Evolutionary conservation across 192 early-diverging fungal genomes (phyloP), one percentile per base, ranked within the genome.

Genomic region (Podila verticillata): DNA sequence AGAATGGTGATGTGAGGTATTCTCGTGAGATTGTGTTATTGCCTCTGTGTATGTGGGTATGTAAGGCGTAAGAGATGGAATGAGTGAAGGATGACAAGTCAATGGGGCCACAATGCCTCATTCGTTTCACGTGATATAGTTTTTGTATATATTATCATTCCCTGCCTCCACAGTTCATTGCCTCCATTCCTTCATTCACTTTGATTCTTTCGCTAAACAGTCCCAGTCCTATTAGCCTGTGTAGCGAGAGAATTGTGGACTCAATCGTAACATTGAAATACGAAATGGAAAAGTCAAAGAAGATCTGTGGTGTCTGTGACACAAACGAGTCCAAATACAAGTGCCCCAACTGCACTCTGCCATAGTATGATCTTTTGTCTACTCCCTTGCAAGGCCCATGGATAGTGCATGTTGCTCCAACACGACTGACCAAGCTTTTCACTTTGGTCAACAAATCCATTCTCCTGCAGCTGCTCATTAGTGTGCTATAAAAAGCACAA

Each of bases 401-500:
- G 20, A 26, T 54, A 2, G 51, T 54, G 22, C 51, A 54, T 24
- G 22, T 15, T 12, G 12, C 13, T 22, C 48, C 59, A 28, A 32
- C 6, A 44, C 0, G 29, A 17, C 13, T 31, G 4, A 32, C 22
- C 13, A 6, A 28, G 8, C 58, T 31, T 60, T 7, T 48, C 19
- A 60, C 6, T 17, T 32, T 35, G 10, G 2, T 30, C 36, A 22
- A 51, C 44, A 32, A 13, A n/a, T 4, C 39, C 24, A 54, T 17
- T 54, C n/a, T 54, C 24, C 22, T 54, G 34, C 35, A 80, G 77
- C 48, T 80, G 77, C 48, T 80, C 77, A 47, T 51, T 80, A 68
- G 70, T 36, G 13, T 80, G 77, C 22, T 80, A 80, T 44, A 80
- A 80, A 60, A 68, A 67, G 10, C 77, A 80, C 48, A 80, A 80